Evolutionary conservation across 495 filamentous ascomycete genomes (phyloP), one percentile per base, ranked within the genome.

Genomic region (Talaromyces adpressus): DNA sequence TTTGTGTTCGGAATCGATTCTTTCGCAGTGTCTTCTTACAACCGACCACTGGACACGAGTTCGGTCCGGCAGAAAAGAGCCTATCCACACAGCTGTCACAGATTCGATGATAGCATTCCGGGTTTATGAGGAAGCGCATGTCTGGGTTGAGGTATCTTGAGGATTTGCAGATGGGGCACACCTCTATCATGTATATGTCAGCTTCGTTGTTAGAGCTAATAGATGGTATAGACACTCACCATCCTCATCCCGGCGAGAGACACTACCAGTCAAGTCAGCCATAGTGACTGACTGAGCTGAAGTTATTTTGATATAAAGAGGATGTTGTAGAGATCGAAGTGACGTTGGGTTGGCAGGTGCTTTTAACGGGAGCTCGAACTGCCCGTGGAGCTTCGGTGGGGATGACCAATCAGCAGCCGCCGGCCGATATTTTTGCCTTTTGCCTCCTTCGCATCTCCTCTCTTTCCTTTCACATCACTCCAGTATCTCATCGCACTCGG

Each of bases 101-200:
- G 91, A 99, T 97, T 65, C 90, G 91, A 83, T 99, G 94, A 82
- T 98, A 99, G 83, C 94, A 99, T 79, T 95, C 91, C 18, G 93
- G 90, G 75, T 97, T 96, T 75, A 98, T 91, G 65, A 95, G 89
- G 77, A 99, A 97, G 59, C 84, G 81, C 85, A 99, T 92, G 77
- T 91, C 86, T 23, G 86, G 87, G 79, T 97, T 98, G 71, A 98
- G 86, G 80, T 98, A 98, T 62, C 91, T 90, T 62, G 89, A 89
- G 61, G 91, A 92, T 75, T 96, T 96, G 88, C 94, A 99, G 68
- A 97, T 89, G 52, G 93, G 95, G 77, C 94, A 99, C 71, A 92
- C 89, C 75, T 97, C 92, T 88, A 39, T 63, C 57, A 23, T n/a
- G 16, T 54, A 16, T 51, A 58, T 47, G 39, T 60, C 25, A 45